Conservation (phyloP, 129 eudicot genomes). For the Escallonia rubra region DNA sequence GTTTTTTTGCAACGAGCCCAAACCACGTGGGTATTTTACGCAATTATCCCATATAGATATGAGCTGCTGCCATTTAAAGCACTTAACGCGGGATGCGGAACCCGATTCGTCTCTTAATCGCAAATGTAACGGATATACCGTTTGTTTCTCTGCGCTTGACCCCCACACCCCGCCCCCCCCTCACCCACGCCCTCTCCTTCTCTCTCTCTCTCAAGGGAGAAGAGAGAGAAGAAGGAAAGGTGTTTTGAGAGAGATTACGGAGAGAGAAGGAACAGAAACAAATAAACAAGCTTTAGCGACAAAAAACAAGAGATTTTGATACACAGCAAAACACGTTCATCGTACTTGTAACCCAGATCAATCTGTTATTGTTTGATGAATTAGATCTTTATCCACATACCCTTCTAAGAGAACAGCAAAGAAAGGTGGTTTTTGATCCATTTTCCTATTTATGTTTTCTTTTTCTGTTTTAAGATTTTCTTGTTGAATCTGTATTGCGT, state of each 20-base stretch:
- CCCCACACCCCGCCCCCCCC: neutral
- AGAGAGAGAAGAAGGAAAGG: neutral
- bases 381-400: constrained; percentile 14
- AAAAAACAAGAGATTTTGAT: neutral
- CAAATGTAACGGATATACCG: constrained; percentile 24
- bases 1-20: too few relatives aligned
- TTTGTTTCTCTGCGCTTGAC: neutral
- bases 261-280: neutral
- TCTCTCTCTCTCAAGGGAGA: neutral
- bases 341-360: neutral
- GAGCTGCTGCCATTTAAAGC: too few relatives aligned
- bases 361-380: neutral
- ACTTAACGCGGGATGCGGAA: neutral
- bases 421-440: constrained; percentile 15
- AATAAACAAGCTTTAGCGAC: neutral
- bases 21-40: too few relatives aligned
- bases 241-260: neutral
- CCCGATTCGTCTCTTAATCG: neutral
- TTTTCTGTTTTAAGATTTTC: neutral
- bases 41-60: too few relatives aligned
- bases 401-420: constrained; percentile 27
- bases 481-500: neutral
- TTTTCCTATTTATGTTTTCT: neutral
- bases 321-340: too few relatives aligned
- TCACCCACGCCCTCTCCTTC: neutral